Percentiles rank a stretch among this genome's conserved stretches.
These are phyloP conservation scores for Claviceps sorghi DNA, from an alignment of 2,329 filamentous ascomycete genomes.

Conservation along the genomic window DNA sequence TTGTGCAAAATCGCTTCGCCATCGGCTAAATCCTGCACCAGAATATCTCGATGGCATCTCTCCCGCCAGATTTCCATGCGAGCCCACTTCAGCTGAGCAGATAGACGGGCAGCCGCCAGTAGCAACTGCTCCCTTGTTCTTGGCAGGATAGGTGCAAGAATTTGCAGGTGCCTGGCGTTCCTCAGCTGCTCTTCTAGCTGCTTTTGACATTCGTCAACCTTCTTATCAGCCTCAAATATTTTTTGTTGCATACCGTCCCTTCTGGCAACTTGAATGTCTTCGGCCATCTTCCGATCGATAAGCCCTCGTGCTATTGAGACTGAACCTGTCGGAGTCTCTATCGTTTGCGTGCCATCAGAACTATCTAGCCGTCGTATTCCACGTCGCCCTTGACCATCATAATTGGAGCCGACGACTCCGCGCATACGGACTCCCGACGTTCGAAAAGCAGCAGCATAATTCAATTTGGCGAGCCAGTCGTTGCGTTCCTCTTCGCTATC, in stretches of 20 bases:
- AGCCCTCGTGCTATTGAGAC: constrained; percentile 58
- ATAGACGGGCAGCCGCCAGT: constrained; percentile 68
- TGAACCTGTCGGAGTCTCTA: constrained; percentile 59
- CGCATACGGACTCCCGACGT: constrained; percentile 84
- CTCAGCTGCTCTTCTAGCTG: constrained; percentile 70
- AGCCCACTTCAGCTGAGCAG: constrained; percentile 86
- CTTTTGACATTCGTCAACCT: constrained; percentile 56
- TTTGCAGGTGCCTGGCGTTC: constrained; percentile 78
- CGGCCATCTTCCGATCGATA: constrained; percentile 68
- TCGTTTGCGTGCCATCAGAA: constrained; percentile 41
- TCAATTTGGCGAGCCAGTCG: constrained; percentile 91
- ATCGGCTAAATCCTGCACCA: constrained; percentile 73
- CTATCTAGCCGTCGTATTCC: constrained; percentile 58
- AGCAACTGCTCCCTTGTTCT: constrained; percentile 78
- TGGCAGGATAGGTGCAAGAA: constrained; percentile 80
- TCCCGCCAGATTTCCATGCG: constrained; percentile 85
- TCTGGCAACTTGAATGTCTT: constrained; percentile 72
- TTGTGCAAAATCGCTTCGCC: constrained; percentile 29
- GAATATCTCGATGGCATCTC: constrained; percentile 79
- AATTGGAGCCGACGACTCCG: constrained; percentile 69
- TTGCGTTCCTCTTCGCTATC: constrained; percentile 87
- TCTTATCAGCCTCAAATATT: constrained; percentile 70
- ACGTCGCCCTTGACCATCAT: constrained; percentile 65
- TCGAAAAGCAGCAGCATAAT: constrained; percentile 88
- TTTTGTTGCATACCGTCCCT: constrained; percentile 71